Conservation (phyloP, 108 stramenopile species). For the Cyclostephanos tholiformis region DNA sequence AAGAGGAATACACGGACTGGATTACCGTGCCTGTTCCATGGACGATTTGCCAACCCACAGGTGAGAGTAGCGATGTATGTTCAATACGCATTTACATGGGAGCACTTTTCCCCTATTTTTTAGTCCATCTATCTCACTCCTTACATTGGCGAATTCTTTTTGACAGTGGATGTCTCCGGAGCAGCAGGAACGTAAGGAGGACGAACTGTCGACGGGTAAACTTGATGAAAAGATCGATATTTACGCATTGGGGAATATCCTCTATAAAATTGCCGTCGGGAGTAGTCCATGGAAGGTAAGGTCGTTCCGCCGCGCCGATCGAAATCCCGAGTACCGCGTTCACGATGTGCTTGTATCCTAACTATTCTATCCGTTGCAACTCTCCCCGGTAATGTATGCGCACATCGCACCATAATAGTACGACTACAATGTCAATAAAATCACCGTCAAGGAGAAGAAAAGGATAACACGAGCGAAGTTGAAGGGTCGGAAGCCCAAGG, state of each 20-base stretch:
- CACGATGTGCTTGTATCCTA: not conserved
- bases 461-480: constrained; percentile 74
- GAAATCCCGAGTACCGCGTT: not conserved
- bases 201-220: constrained; percentile 36
- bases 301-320: not conserved
- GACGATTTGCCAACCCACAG: constrained; percentile 80
- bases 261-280: constrained; percentile 51
- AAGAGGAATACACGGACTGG: constrained; percentile 58
- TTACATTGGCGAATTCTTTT: not conserved
- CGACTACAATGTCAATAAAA: constrained; percentile 37
- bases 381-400: not conserved
- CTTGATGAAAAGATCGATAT: constrained; percentile 70
- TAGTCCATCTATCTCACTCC: not conserved
- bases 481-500: constrained; percentile 61
- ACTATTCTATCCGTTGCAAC: not conserved
- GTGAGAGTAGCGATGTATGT: constrained; percentile 43
- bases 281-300: constrained; percentile 55
- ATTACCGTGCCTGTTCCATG: constrained; percentile 71
- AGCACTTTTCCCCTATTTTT: not conserved
- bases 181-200: constrained; percentile 49
- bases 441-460: constrained; percentile 31
- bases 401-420: not conserved
- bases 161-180: constrained; percentile 68
- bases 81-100: not conserved
- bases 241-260: constrained; percentile 66